Percentiles rank a stretch among this genome's conserved stretches.
These are phyloP conservation scores for Oenanthe sinensis DNA, from an alignment of 129 eudicot species.

Conservation along the genomic window DNA sequence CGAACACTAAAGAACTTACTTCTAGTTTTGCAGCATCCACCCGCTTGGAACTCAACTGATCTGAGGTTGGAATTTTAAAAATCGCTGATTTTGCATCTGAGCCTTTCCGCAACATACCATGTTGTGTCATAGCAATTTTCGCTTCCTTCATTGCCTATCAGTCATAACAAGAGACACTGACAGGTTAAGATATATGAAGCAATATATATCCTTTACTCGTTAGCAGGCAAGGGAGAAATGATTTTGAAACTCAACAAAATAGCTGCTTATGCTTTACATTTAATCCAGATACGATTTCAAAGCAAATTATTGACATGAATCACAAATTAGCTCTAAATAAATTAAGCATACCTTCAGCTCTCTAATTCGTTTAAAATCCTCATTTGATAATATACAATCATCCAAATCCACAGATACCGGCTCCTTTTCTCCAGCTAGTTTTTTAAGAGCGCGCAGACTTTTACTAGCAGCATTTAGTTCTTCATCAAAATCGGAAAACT, in stretches of 20 bases:
- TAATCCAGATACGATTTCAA: background rate
- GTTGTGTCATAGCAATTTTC: slow-evolving; percentile 43
- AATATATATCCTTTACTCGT: background rate
- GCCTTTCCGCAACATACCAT: slow-evolving; percentile 52
- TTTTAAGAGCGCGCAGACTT: slow-evolving; percentile 88
- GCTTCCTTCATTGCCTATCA: slow-evolving; percentile 81
- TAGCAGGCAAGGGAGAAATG: background rate
- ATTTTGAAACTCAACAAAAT: background rate
- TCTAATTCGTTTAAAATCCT: slow-evolving; percentile 79
- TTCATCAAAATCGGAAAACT: slow-evolving; percentile 64
- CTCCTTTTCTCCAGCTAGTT: slow-evolving; percentile 50
- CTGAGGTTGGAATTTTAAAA: slow-evolving; percentile 69
- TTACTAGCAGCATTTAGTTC: slow-evolving; percentile 53
- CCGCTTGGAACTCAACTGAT: slow-evolving; percentile 70
- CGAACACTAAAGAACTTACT: slow-evolving; percentile 31
- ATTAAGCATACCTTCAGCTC: slow-evolving; percentile 46
- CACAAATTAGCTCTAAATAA: background rate
- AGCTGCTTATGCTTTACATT: background rate
- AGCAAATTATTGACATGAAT: background rate
- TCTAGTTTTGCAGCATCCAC: slow-evolving; percentile 66
- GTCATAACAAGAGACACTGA: background rate
- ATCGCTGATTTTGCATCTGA: slow-evolving; percentile 38
- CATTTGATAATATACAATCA: slow-evolving; percentile 82
- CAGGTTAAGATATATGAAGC: background rate
- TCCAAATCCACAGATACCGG: slow-evolving; percentile 15